Percentiles rank a stretch among this genome's conserved stretches.
phyloP scores from a whole-genome alignment of 148 eudicot genomes.

The Rhododendron williamsianum region DNA sequence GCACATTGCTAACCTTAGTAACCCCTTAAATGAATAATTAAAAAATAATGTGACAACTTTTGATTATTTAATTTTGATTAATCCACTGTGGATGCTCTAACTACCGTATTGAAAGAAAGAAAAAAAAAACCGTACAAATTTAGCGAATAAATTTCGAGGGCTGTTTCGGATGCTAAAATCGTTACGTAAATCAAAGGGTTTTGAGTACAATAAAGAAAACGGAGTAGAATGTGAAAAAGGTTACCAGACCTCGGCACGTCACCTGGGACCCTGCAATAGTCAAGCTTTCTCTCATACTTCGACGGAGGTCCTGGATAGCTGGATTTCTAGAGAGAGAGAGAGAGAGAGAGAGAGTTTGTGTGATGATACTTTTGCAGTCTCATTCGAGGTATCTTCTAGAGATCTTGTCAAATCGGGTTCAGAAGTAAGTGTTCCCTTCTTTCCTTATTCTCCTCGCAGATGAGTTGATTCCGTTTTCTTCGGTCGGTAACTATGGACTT shows the following conservation, averaged over 20 bases:
- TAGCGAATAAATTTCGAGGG: background rate
- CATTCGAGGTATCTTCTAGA: conserved; percentile 79
- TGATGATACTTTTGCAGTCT: conserved; percentile 74
- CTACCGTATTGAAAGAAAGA: too few relatives aligned
- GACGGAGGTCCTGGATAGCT: background rate
- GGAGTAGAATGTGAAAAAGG: background rate
- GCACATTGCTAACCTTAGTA: too few relatives aligned
- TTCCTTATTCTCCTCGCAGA: background rate
- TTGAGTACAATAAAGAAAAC: background rate
- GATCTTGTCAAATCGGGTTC: conserved; percentile 58
- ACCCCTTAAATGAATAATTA: too few relatives aligned
- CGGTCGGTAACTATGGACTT: background rate
- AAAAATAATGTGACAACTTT: too few relatives aligned
- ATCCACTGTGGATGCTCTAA: too few relatives aligned
- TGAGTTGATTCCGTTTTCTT: background rate
- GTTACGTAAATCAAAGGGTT: background rate
- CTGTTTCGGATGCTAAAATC: background rate
- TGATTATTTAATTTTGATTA: too few relatives aligned
- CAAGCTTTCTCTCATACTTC: background rate
- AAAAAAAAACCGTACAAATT: background rate
- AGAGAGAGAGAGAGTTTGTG: background rate
- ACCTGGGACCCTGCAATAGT: conserved; percentile 1
- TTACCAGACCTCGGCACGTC: background rate
- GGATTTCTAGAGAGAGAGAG: background rate
- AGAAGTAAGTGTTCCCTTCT: conserved; percentile 38